Evolutionary conservation across 345 rosid genomes (phyloP).

Genomic region (Durio zibethinus): DNA sequence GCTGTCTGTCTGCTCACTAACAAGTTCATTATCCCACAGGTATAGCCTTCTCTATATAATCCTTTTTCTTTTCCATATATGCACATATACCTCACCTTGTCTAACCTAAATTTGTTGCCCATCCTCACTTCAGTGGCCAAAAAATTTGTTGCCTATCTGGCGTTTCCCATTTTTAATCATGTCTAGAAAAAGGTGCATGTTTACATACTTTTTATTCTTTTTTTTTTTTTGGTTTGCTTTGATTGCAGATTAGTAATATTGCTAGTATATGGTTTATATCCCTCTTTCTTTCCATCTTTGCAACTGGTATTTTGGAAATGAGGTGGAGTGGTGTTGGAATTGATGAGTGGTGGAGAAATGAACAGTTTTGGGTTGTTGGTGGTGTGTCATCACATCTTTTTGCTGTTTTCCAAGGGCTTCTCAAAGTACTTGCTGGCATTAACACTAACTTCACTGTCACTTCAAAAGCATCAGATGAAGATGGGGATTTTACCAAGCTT

Average conservation of each 20-base stretch:
- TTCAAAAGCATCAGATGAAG: slow-evolving; percentile 90
- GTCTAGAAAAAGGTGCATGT: not conserved
- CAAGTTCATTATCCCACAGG: slow-evolving; percentile 96
- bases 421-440: slow-evolving; percentile 85
- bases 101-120: not conserved
- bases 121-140: no score
- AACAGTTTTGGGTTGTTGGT: slow-evolving; percentile 96
- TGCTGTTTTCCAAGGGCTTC: slow-evolving; percentile 86
- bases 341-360: slow-evolving; percentile 98
- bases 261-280: slow-evolving; percentile 90
- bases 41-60: slow-evolving; percentile 13
- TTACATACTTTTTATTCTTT: not conserved
- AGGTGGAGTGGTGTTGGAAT: slow-evolving; percentile 95
- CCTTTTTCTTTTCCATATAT: not conserved
- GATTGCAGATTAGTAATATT: slow-evolving; percentile 72
- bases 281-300: slow-evolving; percentile 87
- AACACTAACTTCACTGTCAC: slow-evolving; percentile 93
- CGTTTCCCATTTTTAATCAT: no score
- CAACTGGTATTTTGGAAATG: slow-evolving; percentile 89
- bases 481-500: slow-evolving; percentile 68
- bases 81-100: not conserved
- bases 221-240: not conserved
- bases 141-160: no score
- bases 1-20: slow-evolving; percentile 88
- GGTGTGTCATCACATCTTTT: slow-evolving; percentile 87